These are phyloP conservation scores for Lotmaria passim DNA, from an alignment of 208 protist species.

Conservation along the genomic window DNA sequence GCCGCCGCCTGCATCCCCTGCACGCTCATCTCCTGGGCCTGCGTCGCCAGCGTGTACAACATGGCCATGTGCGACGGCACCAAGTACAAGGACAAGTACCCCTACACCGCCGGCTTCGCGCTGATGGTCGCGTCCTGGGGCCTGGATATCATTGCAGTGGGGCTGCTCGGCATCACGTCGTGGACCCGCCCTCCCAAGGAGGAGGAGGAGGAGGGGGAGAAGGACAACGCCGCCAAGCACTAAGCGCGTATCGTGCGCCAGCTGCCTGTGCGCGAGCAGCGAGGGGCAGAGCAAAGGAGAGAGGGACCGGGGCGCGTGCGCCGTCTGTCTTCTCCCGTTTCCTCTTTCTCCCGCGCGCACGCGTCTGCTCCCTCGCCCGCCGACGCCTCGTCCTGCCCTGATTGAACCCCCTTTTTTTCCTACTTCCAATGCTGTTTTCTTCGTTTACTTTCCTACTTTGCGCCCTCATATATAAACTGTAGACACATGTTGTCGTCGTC, in stretches of 20 bases:
- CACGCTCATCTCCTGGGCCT: conserved; percentile 54
- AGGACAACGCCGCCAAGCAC: conserved; percentile 23
- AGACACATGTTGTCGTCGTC: background rate
- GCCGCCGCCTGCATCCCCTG: conserved; percentile 35
- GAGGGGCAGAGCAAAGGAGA: background rate
- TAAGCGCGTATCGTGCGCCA: background rate
- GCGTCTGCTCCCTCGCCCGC: background rate
- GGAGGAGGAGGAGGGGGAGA: conserved; percentile 35
- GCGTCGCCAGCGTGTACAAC: conserved; percentile 49
- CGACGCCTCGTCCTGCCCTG: background rate
- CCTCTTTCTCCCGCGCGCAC: too few relatives aligned
- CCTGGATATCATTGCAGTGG: conserved; percentile 43
- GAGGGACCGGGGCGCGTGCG: background rate
- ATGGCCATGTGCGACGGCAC: conserved; percentile 33
- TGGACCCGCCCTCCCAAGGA: conserved; percentile 31
- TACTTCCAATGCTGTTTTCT: background rate
- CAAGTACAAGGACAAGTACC: conserved; percentile 23
- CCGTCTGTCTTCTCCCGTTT: background rate
- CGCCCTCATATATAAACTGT: background rate
- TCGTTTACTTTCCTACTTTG: background rate
- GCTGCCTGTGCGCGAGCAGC: background rate
- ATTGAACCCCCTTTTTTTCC: background rate
- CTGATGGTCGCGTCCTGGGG: conserved; percentile 48
- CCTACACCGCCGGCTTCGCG: conserved; percentile 50
- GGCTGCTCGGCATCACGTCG: conserved; percentile 24